A percentile compares a stretch with the other conserved stretches of the same genome.
Conservation (phyloP, 1,284 basidiomycete genomes). For the Ganoderma boninense region DNA sequence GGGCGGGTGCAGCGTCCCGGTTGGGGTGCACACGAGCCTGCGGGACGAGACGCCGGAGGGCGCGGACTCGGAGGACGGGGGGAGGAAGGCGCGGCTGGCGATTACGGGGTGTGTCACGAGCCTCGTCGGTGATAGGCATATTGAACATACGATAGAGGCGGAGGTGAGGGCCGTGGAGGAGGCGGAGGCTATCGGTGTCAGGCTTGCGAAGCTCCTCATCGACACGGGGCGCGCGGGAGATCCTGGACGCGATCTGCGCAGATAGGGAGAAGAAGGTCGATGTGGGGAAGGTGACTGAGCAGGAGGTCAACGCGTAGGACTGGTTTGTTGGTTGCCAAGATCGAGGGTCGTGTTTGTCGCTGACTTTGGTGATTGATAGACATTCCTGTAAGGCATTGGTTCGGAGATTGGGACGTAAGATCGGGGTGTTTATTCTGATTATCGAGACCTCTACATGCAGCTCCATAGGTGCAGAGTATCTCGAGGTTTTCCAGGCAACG, state of each 20-base stretch:
- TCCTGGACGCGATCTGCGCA: constrained; percentile 81
- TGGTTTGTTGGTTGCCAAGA: not conserved
- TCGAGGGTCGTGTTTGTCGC: not conserved
- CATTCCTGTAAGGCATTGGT: no score
- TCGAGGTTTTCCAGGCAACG: no score
- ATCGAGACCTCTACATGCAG: no score
- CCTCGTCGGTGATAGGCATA: constrained; percentile 74
- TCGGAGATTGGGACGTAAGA: no score
- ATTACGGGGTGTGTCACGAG: constrained; percentile 85
- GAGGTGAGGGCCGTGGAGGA: constrained; percentile 64
- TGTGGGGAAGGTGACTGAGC: constrained; percentile 42
- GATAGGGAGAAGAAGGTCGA: constrained; percentile 68
- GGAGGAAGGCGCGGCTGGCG: constrained; percentile 53
- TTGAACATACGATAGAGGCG: constrained; percentile 69
- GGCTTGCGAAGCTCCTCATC: constrained; percentile 70
- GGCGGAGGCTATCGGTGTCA: constrained; percentile 74
- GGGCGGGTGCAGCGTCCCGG: constrained; percentile 97
- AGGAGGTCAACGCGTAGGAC: constrained; percentile 14
- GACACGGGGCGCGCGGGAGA: constrained; percentile 76
- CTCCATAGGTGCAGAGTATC: no score
- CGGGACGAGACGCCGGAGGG: constrained; percentile 35
- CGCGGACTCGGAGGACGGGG: constrained; percentile 35
- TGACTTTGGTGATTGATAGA: not conserved
- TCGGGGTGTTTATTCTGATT: no score
- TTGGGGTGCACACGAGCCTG: constrained; percentile 80